Conservation (phyloP, 1,284 basidiomycete genomes). For the Thelephora terrestris region DNA sequence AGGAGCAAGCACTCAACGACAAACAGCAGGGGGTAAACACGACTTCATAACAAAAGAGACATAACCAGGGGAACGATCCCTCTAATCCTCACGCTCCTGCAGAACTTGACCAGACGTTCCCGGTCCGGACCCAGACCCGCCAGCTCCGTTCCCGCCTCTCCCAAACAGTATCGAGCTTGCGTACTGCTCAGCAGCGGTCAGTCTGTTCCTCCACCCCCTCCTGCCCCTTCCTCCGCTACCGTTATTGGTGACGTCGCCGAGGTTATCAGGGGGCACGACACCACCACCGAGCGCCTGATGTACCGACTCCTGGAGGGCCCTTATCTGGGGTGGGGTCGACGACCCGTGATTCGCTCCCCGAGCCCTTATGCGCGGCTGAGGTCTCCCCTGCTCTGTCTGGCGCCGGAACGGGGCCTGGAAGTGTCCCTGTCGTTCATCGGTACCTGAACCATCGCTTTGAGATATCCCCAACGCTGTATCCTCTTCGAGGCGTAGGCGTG, state of each 20-base stretch:
- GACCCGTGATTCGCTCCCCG: background rate
- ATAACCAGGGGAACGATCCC: no score
- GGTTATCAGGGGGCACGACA: conserved; percentile 7
- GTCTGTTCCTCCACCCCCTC: conserved; percentile 51
- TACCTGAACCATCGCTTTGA: no score
- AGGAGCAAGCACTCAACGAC: background rate
- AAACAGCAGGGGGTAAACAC: no score
- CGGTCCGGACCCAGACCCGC: background rate
- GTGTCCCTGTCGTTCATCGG: no score
- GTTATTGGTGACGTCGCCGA: conserved; percentile 16
- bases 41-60: no score
- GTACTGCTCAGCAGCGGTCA: conserved; percentile 59
- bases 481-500: no score
- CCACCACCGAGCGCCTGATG: conserved; percentile 28
- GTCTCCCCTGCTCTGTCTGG: background rate
- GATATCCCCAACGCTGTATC: no score
- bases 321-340: conserved; percentile 6
- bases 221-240: conserved; percentile 37
- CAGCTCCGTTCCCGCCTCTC: conserved; percentile 14
- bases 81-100: no score
- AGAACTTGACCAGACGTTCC: background rate
- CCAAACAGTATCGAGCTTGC: conserved; percentile 56
- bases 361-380: background rate
- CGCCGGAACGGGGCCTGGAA: background rate
- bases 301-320: conserved; percentile 33